Evolutionary conservation across 441 rosid species (phyloP).

Genomic region (Erysimum cheiri): DNA sequence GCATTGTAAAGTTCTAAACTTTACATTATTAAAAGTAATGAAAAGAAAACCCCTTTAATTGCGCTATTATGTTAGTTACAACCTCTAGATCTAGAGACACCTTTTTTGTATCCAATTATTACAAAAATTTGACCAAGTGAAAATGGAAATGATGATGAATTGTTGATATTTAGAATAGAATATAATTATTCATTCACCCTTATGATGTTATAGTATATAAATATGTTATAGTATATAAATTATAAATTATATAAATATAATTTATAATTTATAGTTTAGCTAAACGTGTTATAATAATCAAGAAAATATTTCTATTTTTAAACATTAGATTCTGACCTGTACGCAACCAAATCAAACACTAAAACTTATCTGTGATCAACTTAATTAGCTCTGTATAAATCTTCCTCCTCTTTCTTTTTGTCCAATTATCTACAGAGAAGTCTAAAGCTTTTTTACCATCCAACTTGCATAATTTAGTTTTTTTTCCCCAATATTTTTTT

Average conservation of each 20-base stretch:
- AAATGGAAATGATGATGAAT: conserved; percentile 51
- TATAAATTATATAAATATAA: no score
- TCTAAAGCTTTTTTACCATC: conserved; percentile 12
- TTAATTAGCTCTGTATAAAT: conserved; percentile 28
- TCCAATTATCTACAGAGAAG: conserved; percentile 6
- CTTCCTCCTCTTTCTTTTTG: neutral
- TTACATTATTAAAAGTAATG: conserved; percentile 29
- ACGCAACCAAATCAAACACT: conserved; percentile 34
- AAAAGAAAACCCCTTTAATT: conserved; percentile 56
- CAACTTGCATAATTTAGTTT: conserved; percentile 12
- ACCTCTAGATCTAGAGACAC: conserved; percentile 16
- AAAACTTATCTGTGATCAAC: conserved; percentile 39
- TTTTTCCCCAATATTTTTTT: neutral
- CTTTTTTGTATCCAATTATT: conserved; percentile 48
- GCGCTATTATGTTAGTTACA: conserved; percentile 50
- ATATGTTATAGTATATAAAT: no score
- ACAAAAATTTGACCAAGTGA: conserved; percentile 16
- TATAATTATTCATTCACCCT: conserved; percentile 49
- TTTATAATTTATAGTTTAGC: no score
- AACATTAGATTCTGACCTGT: conserved; percentile 39
- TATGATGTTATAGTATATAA: no score
- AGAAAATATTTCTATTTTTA: conserved; percentile 22
- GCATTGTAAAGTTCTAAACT: conserved; percentile 44
- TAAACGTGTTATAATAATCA: conserved; percentile 24
- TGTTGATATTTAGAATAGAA: conserved; percentile 48